Percentiles rank a stretch among this genome's conserved stretches.
phyloP scores from a whole-genome alignment of 2,329 filamentous ascomycete genomes.

The Thelonectria rubi region DNA sequence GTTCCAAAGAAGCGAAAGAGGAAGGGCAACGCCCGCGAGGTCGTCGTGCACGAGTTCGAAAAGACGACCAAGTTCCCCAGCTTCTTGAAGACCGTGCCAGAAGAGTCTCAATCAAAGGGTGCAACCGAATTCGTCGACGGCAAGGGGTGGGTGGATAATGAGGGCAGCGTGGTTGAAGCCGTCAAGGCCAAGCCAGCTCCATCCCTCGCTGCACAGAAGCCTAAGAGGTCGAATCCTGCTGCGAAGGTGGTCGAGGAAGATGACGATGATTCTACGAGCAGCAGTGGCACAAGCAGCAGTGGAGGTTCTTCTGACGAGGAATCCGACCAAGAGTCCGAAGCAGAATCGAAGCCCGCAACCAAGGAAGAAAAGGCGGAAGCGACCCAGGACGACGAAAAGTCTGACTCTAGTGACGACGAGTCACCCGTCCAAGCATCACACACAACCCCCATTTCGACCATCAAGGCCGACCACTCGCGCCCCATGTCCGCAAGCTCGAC shows the following conservation, averaged over 20 bases:
- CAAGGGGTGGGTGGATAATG: constrained; percentile 86
- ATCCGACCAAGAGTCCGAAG: constrained; percentile 40
- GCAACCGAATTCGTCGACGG: constrained; percentile 77
- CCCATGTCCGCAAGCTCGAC: constrained; percentile 62
- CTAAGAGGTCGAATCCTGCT: constrained; percentile 30
- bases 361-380: constrained; percentile 22
- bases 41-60: constrained; percentile 87
- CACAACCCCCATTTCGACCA: constrained; percentile 36
- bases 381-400: constrained; percentile 29
- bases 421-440: constrained; percentile 24
- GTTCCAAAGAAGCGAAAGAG: constrained; percentile 67
- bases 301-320: constrained; percentile 51
- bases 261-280: constrained; percentile 42
- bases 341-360: background rate
- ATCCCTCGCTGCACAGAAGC: constrained; percentile 37
- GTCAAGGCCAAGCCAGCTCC: constrained; percentile 50
- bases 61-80: constrained; percentile 84
- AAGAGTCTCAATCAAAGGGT: constrained; percentile 47
- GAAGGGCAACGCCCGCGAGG: constrained; percentile 59
- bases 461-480: constrained; percentile 47
- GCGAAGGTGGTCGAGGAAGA: constrained; percentile 40
- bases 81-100: constrained; percentile 71
- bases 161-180: constrained; percentile 78
- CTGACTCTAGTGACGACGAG: constrained; percentile 25
- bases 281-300: constrained; percentile 46